Percentiles rank a stretch among this genome's conserved stretches.
Evolutionary conservation across 495 filamentous ascomycete species (phyloP).

Genomic region (Eremomyces bilateralis): DNA sequence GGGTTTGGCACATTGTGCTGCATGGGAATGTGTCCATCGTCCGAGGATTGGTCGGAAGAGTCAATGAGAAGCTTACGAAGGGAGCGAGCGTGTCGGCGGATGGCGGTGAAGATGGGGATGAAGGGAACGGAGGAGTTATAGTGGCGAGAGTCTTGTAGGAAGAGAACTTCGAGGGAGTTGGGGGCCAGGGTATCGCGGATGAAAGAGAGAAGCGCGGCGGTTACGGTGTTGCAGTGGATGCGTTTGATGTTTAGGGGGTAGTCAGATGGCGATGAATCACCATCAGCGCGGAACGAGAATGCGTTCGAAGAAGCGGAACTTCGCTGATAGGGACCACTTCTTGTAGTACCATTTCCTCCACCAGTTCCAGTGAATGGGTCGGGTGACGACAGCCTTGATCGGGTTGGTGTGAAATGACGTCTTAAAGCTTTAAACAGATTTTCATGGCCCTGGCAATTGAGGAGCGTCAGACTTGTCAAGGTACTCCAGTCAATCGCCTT

Average conservation of each 20-base stretch:
- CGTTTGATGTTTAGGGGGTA: conserved; percentile 57
- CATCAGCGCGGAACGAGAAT: conserved; percentile 4
- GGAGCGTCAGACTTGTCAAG: conserved; percentile 58
- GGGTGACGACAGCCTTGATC: neutral
- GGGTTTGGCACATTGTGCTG: no score
- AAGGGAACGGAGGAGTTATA: conserved; percentile 37
- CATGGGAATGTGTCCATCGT: no score
- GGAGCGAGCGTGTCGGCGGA: conserved; percentile 51
- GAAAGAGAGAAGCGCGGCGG: conserved; percentile 54
- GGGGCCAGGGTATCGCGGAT: conserved; percentile 70
- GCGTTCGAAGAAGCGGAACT: conserved; percentile 11
- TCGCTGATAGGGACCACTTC: no score
- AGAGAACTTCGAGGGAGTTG: conserved; percentile 65
- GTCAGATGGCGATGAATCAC: conserved; percentile 21
- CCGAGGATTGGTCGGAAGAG: no score
- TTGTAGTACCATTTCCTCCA: no score
- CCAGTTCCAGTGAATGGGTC: no score
- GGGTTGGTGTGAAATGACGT: conserved; percentile 41
- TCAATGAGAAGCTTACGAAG: conserved; percentile 64
- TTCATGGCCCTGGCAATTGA: conserved; percentile 59
- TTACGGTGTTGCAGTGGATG: conserved; percentile 68
- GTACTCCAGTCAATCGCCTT: conserved; percentile 61
- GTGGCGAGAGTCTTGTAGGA: conserved; percentile 48
- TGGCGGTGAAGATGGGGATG: conserved; percentile 52
- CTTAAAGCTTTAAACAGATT: conserved; percentile 63